Percentiles rank a stretch among this genome's conserved stretches.
Conservation (phyloP, 345 rosid species). For the Eucalyptus polyanthemos region DNA sequence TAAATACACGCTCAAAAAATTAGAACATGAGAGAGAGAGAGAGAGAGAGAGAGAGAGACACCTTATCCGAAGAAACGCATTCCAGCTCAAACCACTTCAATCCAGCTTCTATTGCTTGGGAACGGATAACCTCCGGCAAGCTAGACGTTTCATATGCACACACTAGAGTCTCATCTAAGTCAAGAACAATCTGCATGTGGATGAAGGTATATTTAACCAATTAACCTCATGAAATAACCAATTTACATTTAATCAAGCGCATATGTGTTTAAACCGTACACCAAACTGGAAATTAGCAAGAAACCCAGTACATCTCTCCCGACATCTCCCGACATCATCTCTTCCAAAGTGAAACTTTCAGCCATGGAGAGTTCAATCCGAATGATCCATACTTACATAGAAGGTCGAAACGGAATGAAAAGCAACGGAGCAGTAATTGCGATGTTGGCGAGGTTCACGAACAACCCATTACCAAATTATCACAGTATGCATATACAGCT, state of each 20-base stretch:
- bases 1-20: neutral
- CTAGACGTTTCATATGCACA: constrained; percentile 53
- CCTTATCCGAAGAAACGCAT: constrained; percentile 42
- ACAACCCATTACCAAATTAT: neutral
- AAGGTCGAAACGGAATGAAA: neutral
- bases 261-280: neutral
- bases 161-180: constrained; percentile 59
- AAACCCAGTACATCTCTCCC: neutral
- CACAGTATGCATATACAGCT: neutral
- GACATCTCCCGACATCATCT: neutral
- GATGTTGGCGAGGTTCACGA: neutral
- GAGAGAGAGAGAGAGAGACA: neutral
- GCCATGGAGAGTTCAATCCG: neutral
- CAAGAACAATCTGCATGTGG: constrained; percentile 40
- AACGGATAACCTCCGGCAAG: constrained; percentile 22
- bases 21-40: neutral
- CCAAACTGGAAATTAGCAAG: neutral
- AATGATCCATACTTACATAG: neutral
- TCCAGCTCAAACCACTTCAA: constrained; percentile 58
- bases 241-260: neutral
- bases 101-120: constrained; percentile 43
- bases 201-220: neutral
- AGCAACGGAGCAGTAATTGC: neutral
- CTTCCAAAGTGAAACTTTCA: neutral
- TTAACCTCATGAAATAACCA: neutral